Evolutionary conservation across 495 filamentous ascomycete genomes (phyloP).

Genomic region (Aspergillus asperescens): DNA sequence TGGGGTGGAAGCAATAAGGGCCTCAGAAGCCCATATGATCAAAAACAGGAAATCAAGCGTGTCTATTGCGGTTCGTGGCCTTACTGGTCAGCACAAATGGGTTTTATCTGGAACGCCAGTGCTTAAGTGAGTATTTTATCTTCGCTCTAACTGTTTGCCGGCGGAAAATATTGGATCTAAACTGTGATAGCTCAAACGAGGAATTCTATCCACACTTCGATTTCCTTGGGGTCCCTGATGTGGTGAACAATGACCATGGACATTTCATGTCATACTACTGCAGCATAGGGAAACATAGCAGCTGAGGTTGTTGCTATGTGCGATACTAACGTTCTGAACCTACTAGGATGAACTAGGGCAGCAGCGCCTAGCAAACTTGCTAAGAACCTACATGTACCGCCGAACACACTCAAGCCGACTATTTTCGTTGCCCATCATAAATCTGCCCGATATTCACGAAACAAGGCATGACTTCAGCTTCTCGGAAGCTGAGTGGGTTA

Average conservation of each 20-base stretch:
- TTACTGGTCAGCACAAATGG: conserved; percentile 55
- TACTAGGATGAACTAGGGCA: conserved; percentile 21
- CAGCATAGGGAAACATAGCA: conserved; percentile 20
- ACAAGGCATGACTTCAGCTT: conserved; percentile 36
- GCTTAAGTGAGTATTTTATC: conserved; percentile 45
- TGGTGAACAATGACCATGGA: conserved; percentile 26
- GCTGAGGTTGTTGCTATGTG: too few species aligned
- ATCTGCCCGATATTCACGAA: conserved; percentile 42
- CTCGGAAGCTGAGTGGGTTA: conserved; percentile 40
- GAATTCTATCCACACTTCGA: conserved; percentile 59
- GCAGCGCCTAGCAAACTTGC: conserved; percentile 32
- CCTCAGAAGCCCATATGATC: conserved; percentile 54
- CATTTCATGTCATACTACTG: conserved; percentile 49
- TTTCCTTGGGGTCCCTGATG: conserved; percentile 49
- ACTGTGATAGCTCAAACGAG: conserved; percentile 19
- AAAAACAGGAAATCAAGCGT: conserved; percentile 50
- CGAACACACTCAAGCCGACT: conserved; percentile 48
- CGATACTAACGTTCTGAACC: not conserved
- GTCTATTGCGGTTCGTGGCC: conserved; percentile 47
- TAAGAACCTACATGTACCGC: conserved; percentile 47
- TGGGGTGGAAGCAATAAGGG: too few species aligned
- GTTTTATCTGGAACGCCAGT: conserved; percentile 57
- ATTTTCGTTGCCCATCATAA: conserved; percentile 51
- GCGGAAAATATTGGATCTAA: not conserved
- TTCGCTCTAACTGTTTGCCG: not conserved